phyloP scores from a whole-genome alignment of 345 rosid genomes.

The Aquilaria yunnanensis region DNA sequence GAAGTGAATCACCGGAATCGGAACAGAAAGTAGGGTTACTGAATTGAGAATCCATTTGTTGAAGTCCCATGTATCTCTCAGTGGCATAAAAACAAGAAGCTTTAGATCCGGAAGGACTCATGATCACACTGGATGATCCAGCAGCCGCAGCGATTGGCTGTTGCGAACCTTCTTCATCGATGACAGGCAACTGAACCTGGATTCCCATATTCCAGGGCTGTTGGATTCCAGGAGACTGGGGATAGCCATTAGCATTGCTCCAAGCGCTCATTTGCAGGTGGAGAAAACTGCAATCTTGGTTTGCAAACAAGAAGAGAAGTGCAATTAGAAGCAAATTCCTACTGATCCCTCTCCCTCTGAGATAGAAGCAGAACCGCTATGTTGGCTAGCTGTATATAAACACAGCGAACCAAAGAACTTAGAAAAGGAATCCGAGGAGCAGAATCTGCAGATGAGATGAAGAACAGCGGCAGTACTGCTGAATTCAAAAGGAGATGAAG shows the following conservation, averaged over 20 bases:
- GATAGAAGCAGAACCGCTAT: too few relatives aligned
- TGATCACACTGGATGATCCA: constrained; percentile 28
- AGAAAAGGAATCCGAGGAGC: constrained; percentile 17
- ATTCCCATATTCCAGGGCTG: constrained; percentile 21
- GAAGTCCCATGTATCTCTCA: constrained; percentile 48
- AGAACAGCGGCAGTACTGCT: constrained; percentile 5
- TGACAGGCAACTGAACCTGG: constrained; percentile 1
- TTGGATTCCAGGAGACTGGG: constrained; percentile 14
- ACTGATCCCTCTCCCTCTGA: not conserved
- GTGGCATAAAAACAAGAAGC: constrained; percentile 50
- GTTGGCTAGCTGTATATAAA: constrained; percentile 10
- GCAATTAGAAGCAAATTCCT: not conserved
- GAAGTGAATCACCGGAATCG: constrained; percentile 19
- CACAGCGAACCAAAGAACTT: constrained; percentile 11
- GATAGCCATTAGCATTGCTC: constrained; percentile 10
- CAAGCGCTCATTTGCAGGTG: constrained; percentile 32
- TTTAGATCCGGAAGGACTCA: constrained; percentile 41
- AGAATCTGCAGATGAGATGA: constrained; percentile 19
- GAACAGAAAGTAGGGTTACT: constrained; percentile 13
- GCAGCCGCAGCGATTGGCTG: constrained; percentile 18
- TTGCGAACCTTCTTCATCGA: constrained; percentile 19
- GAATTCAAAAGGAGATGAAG: constrained; percentile 23
- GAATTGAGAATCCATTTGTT: constrained; percentile 21
- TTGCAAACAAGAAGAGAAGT: not conserved
- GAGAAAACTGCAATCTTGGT: constrained; percentile 3